Conservation (phyloP, 192 early-diverging fungal genomes). For the Phlyctochytrium planicorne region DNA sequence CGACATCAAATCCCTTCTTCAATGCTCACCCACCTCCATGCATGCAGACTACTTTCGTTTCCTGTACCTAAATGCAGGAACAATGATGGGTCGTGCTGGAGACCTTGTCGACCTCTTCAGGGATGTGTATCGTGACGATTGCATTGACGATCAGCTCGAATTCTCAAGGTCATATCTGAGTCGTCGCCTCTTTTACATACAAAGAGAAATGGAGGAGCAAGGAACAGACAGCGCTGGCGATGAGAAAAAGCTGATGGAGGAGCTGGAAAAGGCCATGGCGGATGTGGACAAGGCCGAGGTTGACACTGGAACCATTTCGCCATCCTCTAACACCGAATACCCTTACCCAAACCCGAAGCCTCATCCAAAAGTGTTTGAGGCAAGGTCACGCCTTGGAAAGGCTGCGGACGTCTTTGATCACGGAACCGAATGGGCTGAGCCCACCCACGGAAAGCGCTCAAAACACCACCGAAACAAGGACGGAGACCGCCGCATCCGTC, state of each 20-base stretch:
- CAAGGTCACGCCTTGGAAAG: background rate
- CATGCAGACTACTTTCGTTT: slow-evolving; percentile 6
- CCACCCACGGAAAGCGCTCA: background rate
- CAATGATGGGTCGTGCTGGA: slow-evolving; percentile 24
- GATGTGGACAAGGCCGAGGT: slow-evolving; percentile 1
- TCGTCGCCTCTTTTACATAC: slow-evolving; percentile 15
- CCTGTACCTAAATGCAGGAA: slow-evolving; percentile 28
- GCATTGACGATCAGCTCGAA: slow-evolving; percentile 30
- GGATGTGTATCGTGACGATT: slow-evolving; percentile 27
- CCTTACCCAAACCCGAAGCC: background rate
- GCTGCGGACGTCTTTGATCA: background rate
- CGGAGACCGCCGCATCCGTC: background rate
- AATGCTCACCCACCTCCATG: background rate
- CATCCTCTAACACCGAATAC: background rate
- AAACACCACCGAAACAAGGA: background rate
- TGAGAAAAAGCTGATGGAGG: background rate
- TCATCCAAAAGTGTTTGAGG: background rate
- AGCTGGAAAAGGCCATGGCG: background rate
- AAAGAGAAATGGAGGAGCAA: background rate
- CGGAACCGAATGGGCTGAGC: background rate
- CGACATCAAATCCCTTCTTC: background rate
- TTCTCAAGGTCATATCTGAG: slow-evolving; percentile 14
- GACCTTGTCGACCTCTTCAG: slow-evolving; percentile 14
- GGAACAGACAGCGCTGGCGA: background rate
- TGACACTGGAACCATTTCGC: background rate